phyloP scores from a whole-genome alignment of 2,329 filamentous ascomycete genomes.

The Fusarium proliferatum region DNA sequence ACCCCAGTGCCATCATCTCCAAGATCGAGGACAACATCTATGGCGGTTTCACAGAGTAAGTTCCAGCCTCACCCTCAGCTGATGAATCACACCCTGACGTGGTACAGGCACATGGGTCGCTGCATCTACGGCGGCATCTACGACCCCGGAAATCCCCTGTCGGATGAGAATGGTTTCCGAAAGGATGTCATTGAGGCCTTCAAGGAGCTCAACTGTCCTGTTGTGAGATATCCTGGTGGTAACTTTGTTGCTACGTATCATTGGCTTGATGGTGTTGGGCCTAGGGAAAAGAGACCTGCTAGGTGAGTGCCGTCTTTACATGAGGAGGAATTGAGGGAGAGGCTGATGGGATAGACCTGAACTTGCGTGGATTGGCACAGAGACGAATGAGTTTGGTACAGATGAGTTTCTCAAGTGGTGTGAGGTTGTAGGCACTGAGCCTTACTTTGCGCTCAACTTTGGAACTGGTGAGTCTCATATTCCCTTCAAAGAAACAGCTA shows the following conservation, averaged over 20 bases:
- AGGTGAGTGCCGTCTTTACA: slow-evolving; percentile 37
- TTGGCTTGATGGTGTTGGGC: slow-evolving; percentile 85
- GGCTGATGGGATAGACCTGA: slow-evolving; percentile 61
- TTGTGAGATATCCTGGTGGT: slow-evolving; percentile 83
- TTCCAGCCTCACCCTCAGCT: slow-evolving; percentile 9
- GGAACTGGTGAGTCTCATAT: slow-evolving; percentile 68
- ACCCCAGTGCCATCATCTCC: slow-evolving; percentile 72
- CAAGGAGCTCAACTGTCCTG: slow-evolving; percentile 78
- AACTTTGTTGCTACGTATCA: slow-evolving; percentile 90
- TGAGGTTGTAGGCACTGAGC: slow-evolving; percentile 76
- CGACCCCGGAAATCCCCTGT: slow-evolving; percentile 78
- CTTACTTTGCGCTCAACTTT: slow-evolving; percentile 84
- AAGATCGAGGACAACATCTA: slow-evolving; percentile 85
- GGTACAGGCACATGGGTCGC: slow-evolving; percentile 80
- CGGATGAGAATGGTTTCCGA: slow-evolving; percentile 79
- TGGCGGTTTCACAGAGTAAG: slow-evolving; percentile 85
- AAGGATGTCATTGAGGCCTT: slow-evolving; percentile 81
- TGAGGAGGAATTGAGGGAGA: not conserved
- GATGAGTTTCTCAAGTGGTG: slow-evolving; percentile 91
- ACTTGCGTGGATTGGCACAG: slow-evolving; percentile 81
- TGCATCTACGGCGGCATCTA: slow-evolving; percentile 91
- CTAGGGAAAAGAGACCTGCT: slow-evolving; percentile 72
- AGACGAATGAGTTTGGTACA: slow-evolving; percentile 84
- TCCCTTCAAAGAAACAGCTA: not conserved
- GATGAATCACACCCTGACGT: not conserved